Evolutionary conservation across 129 eudicot genomes (phyloP).

Genomic region (Scalesia atractyloides): DNA sequence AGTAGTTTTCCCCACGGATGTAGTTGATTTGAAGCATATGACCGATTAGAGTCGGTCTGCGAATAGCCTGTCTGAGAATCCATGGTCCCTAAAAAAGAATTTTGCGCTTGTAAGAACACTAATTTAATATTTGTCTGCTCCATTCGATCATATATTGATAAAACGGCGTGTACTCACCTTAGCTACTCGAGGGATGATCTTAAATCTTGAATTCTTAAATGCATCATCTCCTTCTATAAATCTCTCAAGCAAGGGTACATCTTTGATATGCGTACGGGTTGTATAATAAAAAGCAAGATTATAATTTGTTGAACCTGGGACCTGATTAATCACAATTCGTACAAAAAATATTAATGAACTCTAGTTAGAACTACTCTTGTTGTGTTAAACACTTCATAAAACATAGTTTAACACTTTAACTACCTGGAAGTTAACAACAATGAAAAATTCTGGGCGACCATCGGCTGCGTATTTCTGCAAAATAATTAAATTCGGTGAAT

Average conservation of each 20-base stretch:
- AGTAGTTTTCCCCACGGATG: constrained; percentile 60
- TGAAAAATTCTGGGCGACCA: constrained; percentile 68
- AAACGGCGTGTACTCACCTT: constrained; percentile 39
- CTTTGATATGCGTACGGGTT: constrained; percentile 48
- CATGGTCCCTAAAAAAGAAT: constrained; percentile 60
- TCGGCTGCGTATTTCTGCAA: constrained; percentile 64
- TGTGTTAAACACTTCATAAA: background rate
- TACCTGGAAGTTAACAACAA: constrained; percentile 68
- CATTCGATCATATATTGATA: constrained; percentile 1
- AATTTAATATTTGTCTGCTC: background rate
- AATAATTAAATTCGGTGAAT: constrained; percentile 7
- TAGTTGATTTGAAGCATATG: constrained; percentile 58
- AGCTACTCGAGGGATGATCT: constrained; percentile 62
- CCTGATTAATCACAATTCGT: constrained; percentile 29
- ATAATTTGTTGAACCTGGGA: constrained; percentile 62
- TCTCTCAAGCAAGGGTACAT: constrained; percentile 57
- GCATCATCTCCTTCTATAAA: constrained; percentile 75
- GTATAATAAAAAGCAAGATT: constrained; percentile 56
- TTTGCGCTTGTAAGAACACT: constrained; percentile 3
- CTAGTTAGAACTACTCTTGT: background rate
- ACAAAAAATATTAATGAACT: background rate
- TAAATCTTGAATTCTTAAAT: constrained; percentile 69
- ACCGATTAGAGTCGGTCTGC: constrained; percentile 56
- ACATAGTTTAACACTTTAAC: background rate
- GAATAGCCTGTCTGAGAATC: constrained; percentile 68